Evolutionary conservation across 2,329 filamentous ascomycete genomes (phyloP).

Genomic region (Colletotrichum lindemuthianum): DNA sequence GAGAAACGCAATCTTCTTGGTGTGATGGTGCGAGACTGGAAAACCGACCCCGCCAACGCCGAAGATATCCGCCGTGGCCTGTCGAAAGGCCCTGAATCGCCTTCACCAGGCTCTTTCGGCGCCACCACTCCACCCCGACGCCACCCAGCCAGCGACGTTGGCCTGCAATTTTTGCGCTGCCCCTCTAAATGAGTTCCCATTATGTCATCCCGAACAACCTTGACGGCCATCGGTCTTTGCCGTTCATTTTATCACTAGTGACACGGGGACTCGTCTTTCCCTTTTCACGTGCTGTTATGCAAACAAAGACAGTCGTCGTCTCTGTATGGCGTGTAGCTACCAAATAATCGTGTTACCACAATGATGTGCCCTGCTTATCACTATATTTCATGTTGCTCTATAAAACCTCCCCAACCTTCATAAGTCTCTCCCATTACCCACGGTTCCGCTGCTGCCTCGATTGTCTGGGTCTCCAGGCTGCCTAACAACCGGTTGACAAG

Average conservation of each 20-base stretch:
- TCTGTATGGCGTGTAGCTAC: no score
- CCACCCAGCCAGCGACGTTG: not conserved
- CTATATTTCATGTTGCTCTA: no score
- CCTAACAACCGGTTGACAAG: not conserved
- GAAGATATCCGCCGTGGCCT: slow-evolving; percentile 32
- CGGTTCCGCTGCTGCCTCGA: no score
- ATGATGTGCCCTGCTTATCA: no score
- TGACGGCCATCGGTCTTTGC: slow-evolving; percentile 2
- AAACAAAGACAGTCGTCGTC: no score
- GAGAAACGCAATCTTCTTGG: slow-evolving; percentile 33
- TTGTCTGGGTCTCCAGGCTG: no score
- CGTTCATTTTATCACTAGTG: not conserved
- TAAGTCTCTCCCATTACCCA: no score
- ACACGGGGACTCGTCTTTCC: not conserved
- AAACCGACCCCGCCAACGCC: slow-evolving; percentile 36
- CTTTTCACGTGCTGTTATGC: not conserved
- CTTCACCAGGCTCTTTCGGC: no score
- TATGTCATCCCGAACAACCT: slow-evolving; percentile 22
- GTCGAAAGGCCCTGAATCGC: no score
- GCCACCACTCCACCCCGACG: slow-evolving; percentile 2
- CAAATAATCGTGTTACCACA: no score
- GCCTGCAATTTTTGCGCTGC: slow-evolving; percentile 4
- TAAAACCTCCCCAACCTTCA: no score
- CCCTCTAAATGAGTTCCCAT: slow-evolving; percentile 24
- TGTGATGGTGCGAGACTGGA: slow-evolving; percentile 33